Base-by-base conservation (phyloP, 768 basidiomycete species). In the Lanmaoa pseudosensibilis region DNA sequence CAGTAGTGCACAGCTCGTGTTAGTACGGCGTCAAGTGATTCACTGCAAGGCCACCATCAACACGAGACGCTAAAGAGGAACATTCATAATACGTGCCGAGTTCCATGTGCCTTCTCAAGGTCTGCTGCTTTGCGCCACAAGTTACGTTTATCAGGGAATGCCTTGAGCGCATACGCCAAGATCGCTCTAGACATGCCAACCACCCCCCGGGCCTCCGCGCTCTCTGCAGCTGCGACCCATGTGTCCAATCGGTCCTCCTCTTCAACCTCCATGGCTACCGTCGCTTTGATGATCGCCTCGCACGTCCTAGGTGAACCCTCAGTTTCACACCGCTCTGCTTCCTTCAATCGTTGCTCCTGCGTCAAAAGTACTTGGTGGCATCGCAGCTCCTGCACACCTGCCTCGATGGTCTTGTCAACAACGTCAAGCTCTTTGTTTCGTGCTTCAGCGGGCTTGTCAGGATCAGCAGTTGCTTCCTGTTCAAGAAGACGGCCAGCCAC, bases 261-360 rank as follows among this genome's bases (percentile, higher is more conserved):
- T 65, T 98, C 96, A 6, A 98, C 76, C 41, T 97, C 97, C 83
- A 96, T 91, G 25, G 85, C 87, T 7, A 98, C 79, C 3, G 94
- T 96, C 3, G 94, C 95, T 71, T 94, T 96, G 54, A 98, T 81
- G 63, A 98, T 98, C 2, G 94, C 95, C 70, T 97, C 93, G 60
- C 89, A 92, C 4, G 95, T 97, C 65, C 90, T 74, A 15, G 86
- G 84, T 18, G 87, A 88, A 1, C 91, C 93, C 54, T 98, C 93
- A 2, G 68, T 74, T 70, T 99, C 96, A 64, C 93, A 95, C 55
- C 83, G 80, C 70, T 98, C 96, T 0, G 96, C 97, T 74, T 98
- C 94, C 70, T 90, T 89, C 50, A 98, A 69, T 97, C 97, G 98
- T 69, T 97, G 94, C 63, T 99, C 97, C 23, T 95, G 79, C 33